phyloP scores from a whole-genome alignment of 768 basidiomycete species.

The Termitomyces sp. region DNA sequence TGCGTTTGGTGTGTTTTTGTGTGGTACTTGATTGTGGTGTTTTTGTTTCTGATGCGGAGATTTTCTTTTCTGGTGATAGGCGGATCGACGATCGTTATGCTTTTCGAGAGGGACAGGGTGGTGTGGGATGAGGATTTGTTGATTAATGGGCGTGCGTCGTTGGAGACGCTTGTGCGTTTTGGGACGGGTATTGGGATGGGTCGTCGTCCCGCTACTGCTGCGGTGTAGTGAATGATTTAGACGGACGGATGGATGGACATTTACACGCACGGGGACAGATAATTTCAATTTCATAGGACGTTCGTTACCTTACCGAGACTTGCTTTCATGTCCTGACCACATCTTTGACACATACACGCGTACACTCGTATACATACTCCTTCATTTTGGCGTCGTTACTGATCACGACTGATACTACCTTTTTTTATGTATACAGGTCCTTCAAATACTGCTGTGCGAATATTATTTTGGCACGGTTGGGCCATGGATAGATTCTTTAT shows the following conservation, averaged over 20 bases:
- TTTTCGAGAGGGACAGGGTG: conserved; percentile 83
- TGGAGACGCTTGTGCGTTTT: conserved; percentile 87
- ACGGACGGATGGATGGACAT: background rate
- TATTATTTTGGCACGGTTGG: too few relatives aligned
- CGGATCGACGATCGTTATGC: conserved; percentile 86
- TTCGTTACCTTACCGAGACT: background rate
- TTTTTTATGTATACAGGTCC: too few relatives aligned
- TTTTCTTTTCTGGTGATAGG: conserved; percentile 37
- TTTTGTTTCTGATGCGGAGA: background rate
- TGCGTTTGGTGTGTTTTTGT: conserved; percentile 70
- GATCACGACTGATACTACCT: too few relatives aligned
- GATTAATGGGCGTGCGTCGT: conserved; percentile 77
- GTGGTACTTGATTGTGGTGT: too few relatives aligned
- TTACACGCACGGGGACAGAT: background rate
- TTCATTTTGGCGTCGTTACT: too few relatives aligned
- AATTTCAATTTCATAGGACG: background rate
- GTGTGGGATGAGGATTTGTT: conserved; percentile 92
- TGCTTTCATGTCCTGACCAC: background rate
- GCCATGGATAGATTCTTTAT: too few relatives aligned
- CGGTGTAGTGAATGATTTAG: background rate
- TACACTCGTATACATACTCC: too few relatives aligned
- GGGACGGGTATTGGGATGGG: conserved; percentile 77
- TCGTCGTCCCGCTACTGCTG: background rate
- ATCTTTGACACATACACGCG: too few relatives aligned
- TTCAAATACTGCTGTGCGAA: too few relatives aligned